Evolutionary conservation across 768 basidiomycete species (phyloP).

Genomic region (Collybia sp.): DNA sequence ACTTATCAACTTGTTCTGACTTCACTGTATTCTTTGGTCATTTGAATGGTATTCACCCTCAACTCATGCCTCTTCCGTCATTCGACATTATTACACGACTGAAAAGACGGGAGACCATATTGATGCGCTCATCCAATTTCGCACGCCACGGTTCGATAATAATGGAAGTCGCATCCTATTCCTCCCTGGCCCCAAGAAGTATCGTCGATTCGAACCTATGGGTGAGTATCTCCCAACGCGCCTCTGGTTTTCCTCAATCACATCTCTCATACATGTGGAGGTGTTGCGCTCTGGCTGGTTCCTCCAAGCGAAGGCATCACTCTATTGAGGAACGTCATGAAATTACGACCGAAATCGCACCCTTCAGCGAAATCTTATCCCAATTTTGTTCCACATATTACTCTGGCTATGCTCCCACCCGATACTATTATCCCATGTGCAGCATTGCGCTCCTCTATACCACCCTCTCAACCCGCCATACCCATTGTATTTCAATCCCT

Average conservation of each 20-base stretch:
- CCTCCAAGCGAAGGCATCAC: constrained; percentile 40
- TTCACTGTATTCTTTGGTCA: too few species aligned
- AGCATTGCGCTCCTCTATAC: constrained; percentile 34
- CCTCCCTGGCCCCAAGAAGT: too few species aligned
- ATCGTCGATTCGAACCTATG: too few species aligned
- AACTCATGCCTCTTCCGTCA: neutral
- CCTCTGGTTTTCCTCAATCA: too few species aligned
- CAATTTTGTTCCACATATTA: constrained; percentile 64
- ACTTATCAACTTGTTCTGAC: neutral
- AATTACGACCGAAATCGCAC: constrained; percentile 15
- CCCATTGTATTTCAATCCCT: constrained; percentile 47
- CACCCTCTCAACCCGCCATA: constrained; percentile 27
- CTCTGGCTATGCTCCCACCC: constrained; percentile 45
- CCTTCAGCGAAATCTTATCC: constrained; percentile 45
- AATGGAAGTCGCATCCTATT: too few species aligned
- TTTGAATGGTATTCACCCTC: too few species aligned
- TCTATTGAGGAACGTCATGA: constrained; percentile 45
- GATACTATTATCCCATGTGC: constrained; percentile 19
- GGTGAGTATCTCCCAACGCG: constrained; percentile 2
- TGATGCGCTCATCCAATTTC: too few species aligned
- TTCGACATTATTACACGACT: too few species aligned
- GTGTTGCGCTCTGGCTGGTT: constrained; percentile 68
- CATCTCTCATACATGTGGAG: constrained; percentile 22
- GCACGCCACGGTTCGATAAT: too few species aligned
- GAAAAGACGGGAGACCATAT: too few species aligned